A percentile compares a stretch with the other conserved stretches of the same genome.
Evolutionary conservation across 805 yeast genomes (phyloP).

Genomic region (Lipomyces oligophaga): DNA sequence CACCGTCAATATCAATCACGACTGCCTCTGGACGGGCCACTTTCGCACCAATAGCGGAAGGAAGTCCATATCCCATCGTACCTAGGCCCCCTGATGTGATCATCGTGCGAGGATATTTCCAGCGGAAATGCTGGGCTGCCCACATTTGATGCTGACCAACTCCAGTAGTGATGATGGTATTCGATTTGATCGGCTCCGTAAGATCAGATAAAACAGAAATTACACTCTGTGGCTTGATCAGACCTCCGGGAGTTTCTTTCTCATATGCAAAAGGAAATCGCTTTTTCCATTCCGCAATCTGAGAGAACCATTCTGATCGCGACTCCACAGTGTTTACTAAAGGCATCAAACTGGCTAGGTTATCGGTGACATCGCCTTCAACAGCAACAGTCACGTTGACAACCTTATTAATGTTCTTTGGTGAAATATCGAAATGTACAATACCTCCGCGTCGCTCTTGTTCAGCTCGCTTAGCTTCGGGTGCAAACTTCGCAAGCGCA

Average conservation of each 20-base stretch:
- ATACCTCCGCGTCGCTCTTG: constrained; percentile 89
- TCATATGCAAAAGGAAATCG: constrained; percentile 82
- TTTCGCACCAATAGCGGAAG: constrained; percentile 98
- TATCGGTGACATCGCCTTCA: constrained; percentile 90
- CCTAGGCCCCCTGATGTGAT: constrained; percentile 99
- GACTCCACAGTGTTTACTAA: constrained; percentile 55
- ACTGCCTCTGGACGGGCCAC: constrained; percentile 90
- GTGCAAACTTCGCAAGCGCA: constrained; percentile 81
- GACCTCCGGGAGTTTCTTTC: constrained; percentile 51
- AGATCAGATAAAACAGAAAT: constrained; percentile 72
- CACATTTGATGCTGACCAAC: constrained; percentile 99
- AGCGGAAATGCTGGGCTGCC: constrained; percentile 97
- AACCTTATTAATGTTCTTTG: constrained; percentile 96
- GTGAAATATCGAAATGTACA: constrained; percentile 90
- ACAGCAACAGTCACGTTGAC: constrained; percentile 90
- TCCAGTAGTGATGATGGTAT: constrained; percentile 91
- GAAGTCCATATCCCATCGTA: constrained; percentile 97
- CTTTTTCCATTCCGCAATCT: constrained; percentile 75
- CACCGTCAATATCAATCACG: constrained; percentile 97
- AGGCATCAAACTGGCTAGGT: constrained; percentile 70
- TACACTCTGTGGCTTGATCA: constrained; percentile 89
- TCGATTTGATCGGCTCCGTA: constrained; percentile 58
- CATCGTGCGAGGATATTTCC: constrained; percentile 89
- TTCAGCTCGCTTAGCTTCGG: constrained; percentile 87
- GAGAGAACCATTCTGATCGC: constrained; percentile 76